Conservation (phyloP, 2,329 filamentous ascomycete species). For the Alternaria infectoria region DNA sequence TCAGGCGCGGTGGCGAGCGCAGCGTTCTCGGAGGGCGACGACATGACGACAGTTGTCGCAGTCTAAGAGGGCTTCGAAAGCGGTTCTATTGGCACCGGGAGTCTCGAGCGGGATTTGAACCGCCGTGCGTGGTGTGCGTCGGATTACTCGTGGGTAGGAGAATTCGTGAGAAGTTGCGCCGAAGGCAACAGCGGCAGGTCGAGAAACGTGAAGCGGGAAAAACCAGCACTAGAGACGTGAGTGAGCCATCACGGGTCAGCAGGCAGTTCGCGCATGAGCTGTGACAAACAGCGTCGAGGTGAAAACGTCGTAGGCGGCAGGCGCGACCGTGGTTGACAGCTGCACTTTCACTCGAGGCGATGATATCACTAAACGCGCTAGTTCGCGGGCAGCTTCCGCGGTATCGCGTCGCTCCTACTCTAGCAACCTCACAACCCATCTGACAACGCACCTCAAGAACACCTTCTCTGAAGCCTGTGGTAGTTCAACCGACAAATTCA, state of each 20-base stretch:
- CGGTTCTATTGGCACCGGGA: neutral
- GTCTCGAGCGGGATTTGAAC: neutral
- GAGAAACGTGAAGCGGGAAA: neutral
- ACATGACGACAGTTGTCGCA: constrained; percentile 11
- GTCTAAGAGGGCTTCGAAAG: neutral
- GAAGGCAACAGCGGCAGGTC: constrained; percentile 21
- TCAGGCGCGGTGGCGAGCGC: constrained; percentile 15
- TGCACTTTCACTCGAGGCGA: constrained; percentile 11
- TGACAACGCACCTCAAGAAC: neutral
- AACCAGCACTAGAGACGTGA: neutral
- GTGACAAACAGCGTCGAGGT: neutral
- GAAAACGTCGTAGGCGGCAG: neutral
- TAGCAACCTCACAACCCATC: neutral
- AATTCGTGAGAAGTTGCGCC: constrained; percentile 8
- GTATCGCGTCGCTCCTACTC: neutral
- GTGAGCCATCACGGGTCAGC: neutral
- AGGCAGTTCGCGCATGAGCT: neutral
- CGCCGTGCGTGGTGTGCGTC: neutral
- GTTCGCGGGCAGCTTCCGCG: constrained; percentile 21
- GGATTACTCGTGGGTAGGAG: neutral
- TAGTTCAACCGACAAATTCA: neutral
- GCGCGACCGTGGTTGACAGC: neutral
- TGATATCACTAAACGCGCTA: constrained; percentile 34
- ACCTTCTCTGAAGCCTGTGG: neutral
- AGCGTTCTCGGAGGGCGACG: constrained; percentile 12